These are phyloP conservation scores for Flaveria bidentis DNA, from an alignment of 129 eudicot genomes.

Conservation along the genomic window DNA sequence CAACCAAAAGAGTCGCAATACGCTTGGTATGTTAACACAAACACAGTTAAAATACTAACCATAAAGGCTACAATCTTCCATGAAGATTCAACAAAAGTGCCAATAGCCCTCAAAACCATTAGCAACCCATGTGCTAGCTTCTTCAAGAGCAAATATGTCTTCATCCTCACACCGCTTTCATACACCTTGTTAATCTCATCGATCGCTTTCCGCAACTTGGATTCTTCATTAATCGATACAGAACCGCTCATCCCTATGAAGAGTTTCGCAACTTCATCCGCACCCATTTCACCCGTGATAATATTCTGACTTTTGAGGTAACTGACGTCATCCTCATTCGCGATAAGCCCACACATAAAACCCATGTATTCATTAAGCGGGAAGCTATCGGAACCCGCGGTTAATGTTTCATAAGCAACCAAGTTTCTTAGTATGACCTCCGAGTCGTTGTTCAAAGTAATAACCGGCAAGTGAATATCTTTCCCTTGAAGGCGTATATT, in stretches of 20 bases:
- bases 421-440: conserved; percentile 50
- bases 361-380: conserved; percentile 37
- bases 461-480: conserved; percentile 28
- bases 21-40: conserved; percentile 17
- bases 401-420: conserved; percentile 41
- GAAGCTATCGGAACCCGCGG: neutral
- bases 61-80: conserved; percentile 26
- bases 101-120: neutral
- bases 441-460: conserved; percentile 31
- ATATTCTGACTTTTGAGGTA: conserved; percentile 21
- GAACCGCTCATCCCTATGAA: conserved; percentile 44
- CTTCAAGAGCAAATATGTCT: conserved; percentile 1
- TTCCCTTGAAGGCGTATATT: neutral
- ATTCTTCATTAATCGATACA: neutral
- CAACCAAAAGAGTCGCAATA: conserved; percentile 28
- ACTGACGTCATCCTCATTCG: conserved; percentile 35
- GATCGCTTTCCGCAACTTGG: conserved; percentile 9
- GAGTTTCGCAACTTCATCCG: conserved; percentile 34
- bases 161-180: neutral
- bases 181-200: conserved; percentile 14
- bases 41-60: conserved; percentile 13
- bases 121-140: conserved; percentile 24
- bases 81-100: conserved; percentile 10
- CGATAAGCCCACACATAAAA: conserved; percentile 53
- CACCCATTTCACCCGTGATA: conserved; percentile 19